These are phyloP conservation scores for Suillus clintonianus DNA, from an alignment of 768 basidiomycete genomes.

Conservation along the genomic window DNA sequence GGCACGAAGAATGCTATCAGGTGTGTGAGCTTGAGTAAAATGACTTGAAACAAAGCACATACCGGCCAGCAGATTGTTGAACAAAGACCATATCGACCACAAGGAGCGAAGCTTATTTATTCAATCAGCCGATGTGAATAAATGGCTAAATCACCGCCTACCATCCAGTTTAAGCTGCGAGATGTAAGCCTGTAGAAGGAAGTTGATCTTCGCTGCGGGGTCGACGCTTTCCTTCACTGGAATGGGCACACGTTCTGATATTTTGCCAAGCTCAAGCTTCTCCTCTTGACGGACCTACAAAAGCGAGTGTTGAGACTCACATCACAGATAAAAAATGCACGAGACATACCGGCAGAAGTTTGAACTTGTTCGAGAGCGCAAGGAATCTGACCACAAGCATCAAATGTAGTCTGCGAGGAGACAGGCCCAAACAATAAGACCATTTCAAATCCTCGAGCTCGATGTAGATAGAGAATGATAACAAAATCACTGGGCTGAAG, in stretches of 20 bases:
- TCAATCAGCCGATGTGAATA: not conserved
- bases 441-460: too few relatives aligned
- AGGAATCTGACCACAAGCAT: constrained; percentile 68
- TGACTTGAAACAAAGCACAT: constrained; percentile 15
- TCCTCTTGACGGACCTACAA: constrained; percentile 71
- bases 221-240: constrained; percentile 97
- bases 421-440: too few relatives aligned
- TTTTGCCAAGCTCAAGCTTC: constrained; percentile 86
- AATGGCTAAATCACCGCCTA: constrained; percentile 15
- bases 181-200: constrained; percentile 91
- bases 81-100: constrained; percentile 96
- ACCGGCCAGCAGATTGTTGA: constrained; percentile 95
- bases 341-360: constrained; percentile 69
- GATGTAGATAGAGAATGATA: too few relatives aligned
- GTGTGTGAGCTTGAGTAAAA: constrained; percentile 2
- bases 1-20: constrained; percentile 82
- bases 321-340: constrained; percentile 3
- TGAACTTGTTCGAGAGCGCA: constrained; percentile 94
- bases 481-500: too few relatives aligned
- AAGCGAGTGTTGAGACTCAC: not conserved
- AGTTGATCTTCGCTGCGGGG: constrained; percentile 96
- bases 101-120: constrained; percentile 68
- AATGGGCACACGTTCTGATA: constrained; percentile 93
- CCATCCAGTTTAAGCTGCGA: constrained; percentile 93
- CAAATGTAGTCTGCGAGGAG: constrained; percentile 91